A percentile compares a stretch with the other conserved stretches of the same genome.
Conservation (phyloP, 805 yeast genomes). For the Myxozyma neotropica region DNA sequence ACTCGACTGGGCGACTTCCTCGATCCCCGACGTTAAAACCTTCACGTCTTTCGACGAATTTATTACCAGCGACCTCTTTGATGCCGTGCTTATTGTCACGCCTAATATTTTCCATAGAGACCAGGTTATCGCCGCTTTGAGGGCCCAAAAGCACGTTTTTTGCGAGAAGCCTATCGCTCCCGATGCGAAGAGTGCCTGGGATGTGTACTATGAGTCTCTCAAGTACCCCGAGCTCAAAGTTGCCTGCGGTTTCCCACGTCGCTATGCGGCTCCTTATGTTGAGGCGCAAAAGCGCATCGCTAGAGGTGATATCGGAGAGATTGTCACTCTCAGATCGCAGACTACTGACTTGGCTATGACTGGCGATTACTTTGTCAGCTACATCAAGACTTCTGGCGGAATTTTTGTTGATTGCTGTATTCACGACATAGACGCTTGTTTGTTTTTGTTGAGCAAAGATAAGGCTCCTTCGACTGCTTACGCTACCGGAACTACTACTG, state of each 20-base stretch:
- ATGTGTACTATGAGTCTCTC: constrained; percentile 19
- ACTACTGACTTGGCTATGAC: constrained; percentile 28
- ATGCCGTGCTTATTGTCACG: constrained; percentile 32
- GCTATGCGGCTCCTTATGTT: constrained; percentile 28
- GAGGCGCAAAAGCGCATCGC: constrained; percentile 31
- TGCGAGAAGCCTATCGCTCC: constrained; percentile 33
- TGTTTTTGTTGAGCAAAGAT: constrained; percentile 34
- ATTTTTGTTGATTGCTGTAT: constrained; percentile 36
- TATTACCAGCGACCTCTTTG: constrained; percentile 20
- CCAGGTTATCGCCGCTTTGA: constrained; percentile 28
- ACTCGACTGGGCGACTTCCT: constrained; percentile 17
- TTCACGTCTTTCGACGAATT: constrained; percentile 26
- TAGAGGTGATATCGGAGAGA: constrained; percentile 33
- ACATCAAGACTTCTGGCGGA: constrained; percentile 37
- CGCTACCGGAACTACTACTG: constrained; percentile 33
- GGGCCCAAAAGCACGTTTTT: constrained; percentile 30
- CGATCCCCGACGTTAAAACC: constrained; percentile 5
- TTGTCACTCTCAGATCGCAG: constrained; percentile 31
- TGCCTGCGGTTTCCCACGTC: constrained; percentile 35
- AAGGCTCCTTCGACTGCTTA: constrained; percentile 29
- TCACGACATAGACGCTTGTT: constrained; percentile 36
- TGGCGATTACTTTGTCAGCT: constrained; percentile 29
- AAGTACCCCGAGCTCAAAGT: constrained; percentile 31
- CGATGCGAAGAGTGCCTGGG: constrained; percentile 32
- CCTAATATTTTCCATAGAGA: constrained; percentile 30